These are phyloP conservation scores for Trichoderma virens DNA, from an alignment of 495 filamentous ascomycete genomes.

Conservation along the genomic window DNA sequence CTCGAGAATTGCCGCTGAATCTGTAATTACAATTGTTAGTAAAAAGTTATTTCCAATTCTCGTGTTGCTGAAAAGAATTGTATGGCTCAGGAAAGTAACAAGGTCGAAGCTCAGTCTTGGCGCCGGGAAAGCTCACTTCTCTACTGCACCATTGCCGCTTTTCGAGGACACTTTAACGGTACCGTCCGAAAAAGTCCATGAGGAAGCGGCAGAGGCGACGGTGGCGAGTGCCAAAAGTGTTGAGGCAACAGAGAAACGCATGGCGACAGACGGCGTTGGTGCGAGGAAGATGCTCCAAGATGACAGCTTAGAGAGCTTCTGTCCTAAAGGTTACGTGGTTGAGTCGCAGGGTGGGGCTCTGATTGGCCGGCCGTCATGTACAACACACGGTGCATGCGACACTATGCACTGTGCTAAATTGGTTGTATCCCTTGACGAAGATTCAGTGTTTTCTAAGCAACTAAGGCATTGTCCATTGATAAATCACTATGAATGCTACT, in stretches of 20 bases:
- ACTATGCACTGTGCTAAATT: neutral
- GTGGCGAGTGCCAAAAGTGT: constrained; percentile 39
- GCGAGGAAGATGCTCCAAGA: neutral
- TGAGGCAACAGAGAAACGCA: constrained; percentile 46
- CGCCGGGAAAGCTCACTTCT: neutral
- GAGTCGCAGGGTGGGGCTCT: constrained; percentile 4
- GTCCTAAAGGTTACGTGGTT: constrained; percentile 9
- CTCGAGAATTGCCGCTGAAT: constrained; percentile 51
- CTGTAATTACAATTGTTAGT: constrained; percentile 34
- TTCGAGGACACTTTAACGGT: constrained; percentile 66
- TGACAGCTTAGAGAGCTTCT: constrained; percentile 6
- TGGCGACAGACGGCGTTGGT: constrained; percentile 19
- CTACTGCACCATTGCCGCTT: constrained; percentile 57
- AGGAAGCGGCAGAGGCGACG: constrained; percentile 54
- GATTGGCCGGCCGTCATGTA: neutral
- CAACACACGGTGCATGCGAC: neutral
- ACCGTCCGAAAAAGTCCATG: constrained; percentile 83
- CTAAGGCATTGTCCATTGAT: no score
- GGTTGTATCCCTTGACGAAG: no score
- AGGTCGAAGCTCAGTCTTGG: neutral
- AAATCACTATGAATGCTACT: neutral
- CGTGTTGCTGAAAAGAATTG: neutral
- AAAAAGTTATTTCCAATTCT: neutral
- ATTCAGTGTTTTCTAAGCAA: no score
- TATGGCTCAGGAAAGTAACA: neutral